phyloP scores from a whole-genome alignment of 768 basidiomycete genomes.

The Panellus pusillus region DNA sequence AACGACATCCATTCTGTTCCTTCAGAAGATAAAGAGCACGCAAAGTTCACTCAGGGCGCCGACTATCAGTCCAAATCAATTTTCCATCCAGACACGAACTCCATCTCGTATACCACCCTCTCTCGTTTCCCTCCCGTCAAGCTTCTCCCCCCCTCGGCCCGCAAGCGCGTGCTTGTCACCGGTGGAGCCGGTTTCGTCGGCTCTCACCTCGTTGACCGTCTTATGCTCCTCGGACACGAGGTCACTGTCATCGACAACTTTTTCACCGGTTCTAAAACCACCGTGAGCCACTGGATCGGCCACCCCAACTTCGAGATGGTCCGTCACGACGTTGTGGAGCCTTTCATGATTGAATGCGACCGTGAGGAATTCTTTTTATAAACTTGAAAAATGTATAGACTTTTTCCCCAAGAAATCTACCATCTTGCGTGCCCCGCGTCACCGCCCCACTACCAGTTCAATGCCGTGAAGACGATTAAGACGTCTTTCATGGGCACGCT shows the following conservation, averaged over 20 bases:
- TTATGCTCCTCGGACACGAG: slow-evolving; percentile 97
- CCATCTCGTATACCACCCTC: slow-evolving; percentile 91
- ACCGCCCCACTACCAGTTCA: slow-evolving; percentile 96
- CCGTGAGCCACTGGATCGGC: slow-evolving; percentile 92
- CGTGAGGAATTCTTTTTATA: slow-evolving; percentile 51
- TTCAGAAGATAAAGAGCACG: slow-evolving; percentile 45
- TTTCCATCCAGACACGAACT: slow-evolving; percentile 73
- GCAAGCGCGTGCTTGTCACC: slow-evolving; percentile 92
- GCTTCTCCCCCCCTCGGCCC: slow-evolving; percentile 69
- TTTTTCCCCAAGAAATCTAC: slow-evolving; percentile 75
- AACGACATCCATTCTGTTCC: slow-evolving; percentile 33
- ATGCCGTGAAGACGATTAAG: slow-evolving; percentile 97
- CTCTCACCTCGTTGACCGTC: slow-evolving; percentile 94
- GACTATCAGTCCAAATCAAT: slow-evolving; percentile 84
- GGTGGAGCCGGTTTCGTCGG: slow-evolving; percentile 99
- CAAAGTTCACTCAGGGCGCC: slow-evolving; percentile 51
- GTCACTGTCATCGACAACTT: slow-evolving; percentile 98
- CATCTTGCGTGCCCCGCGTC: slow-evolving; percentile 98
- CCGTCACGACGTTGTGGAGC: slow-evolving; percentile 95
- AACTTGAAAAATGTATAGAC: slow-evolving; percentile 16
- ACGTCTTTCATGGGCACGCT: slow-evolving; percentile 98
- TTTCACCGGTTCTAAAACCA: slow-evolving; percentile 98
- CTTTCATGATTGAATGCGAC: slow-evolving; percentile 98
- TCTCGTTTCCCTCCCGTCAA: slow-evolving; percentile 92
- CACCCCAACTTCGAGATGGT: slow-evolving; percentile 99